Evolutionary conservation across 495 filamentous ascomycete genomes (phyloP).

Genomic region (Penicillium tannophilum): DNA sequence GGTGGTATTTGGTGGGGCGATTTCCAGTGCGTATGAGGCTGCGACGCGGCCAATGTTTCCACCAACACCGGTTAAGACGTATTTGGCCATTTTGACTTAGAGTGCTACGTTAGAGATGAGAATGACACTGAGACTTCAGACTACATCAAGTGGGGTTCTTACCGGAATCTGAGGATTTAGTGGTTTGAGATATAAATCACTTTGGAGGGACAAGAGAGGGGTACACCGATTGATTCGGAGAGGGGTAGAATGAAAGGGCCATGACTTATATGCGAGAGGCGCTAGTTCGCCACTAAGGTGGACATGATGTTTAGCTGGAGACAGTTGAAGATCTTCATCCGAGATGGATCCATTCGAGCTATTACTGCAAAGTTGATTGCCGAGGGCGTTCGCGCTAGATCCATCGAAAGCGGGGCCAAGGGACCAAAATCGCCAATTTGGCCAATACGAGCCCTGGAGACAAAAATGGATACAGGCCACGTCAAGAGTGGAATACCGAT

Average conservation of each 20-base stretch:
- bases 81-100: conserved; percentile 4
- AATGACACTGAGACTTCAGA: background rate
- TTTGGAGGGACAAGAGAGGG: background rate
- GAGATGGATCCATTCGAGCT: background rate
- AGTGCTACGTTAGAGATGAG: background rate
- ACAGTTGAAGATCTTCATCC: background rate
- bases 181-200: background rate
- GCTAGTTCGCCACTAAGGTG: background rate
- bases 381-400: background rate
- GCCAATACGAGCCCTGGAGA: background rate
- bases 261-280: background rate
- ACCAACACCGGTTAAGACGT: conserved; percentile 6
- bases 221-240: background rate
- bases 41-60: conserved; percentile 7
- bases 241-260: background rate
- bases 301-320: background rate
- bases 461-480: background rate
- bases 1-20: conserved; percentile 6
- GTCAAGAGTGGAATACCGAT: background rate
- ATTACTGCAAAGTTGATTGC: background rate
- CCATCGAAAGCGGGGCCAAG: background rate
- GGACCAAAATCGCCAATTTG: background rate
- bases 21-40: conserved; percentile 8
- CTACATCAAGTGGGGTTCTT: background rate
- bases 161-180: background rate